These are phyloP conservation scores for Tulasnella sp. DNA, from an alignment of 768 basidiomycete genomes.

Conservation along the genomic window DNA sequence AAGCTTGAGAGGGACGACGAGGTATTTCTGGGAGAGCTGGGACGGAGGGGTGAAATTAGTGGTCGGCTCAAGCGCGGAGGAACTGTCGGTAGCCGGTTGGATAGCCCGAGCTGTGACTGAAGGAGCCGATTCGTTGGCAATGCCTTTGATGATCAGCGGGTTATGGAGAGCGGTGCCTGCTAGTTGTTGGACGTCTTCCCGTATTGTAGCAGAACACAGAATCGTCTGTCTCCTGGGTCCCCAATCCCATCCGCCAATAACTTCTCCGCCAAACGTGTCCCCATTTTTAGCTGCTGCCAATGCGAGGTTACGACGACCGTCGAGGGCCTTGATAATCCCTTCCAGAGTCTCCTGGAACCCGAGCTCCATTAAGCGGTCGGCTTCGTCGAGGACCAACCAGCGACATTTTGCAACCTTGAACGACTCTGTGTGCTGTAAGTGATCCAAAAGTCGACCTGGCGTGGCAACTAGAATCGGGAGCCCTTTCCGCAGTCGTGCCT, in stretches of 20 bases:
- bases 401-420: conserved; percentile 91
- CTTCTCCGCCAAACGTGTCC: conserved; percentile 53
- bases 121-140: not conserved
- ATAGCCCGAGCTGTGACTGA: not conserved
- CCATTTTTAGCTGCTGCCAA: conserved; percentile 54
- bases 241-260: conserved; percentile 81
- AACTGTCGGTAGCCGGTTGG: not conserved
- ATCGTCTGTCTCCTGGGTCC: conserved; percentile 71
- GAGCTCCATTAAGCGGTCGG: conserved; percentile 95
- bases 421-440: conserved; percentile 90
- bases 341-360: conserved; percentile 95
- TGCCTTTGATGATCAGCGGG: conserved; percentile 81
- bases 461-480: conserved; percentile 93
- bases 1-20: conserved; percentile 86
- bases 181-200: conserved; percentile 90
- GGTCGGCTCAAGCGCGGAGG: conserved; percentile 14
- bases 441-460: conserved; percentile 91
- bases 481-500: conserved; percentile 90
- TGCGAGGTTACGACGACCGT: conserved; percentile 76
- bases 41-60: conserved; percentile 86
- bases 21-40: conserved; percentile 87
- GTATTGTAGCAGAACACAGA: conserved; percentile 94
- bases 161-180: conserved; percentile 75
- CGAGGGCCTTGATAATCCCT: conserved; percentile 81
- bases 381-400: conserved; percentile 96